Evolutionary conservation across 176 grass and related monocot species (phyloP).

Genomic region (Triticum timopheevii): DNA sequence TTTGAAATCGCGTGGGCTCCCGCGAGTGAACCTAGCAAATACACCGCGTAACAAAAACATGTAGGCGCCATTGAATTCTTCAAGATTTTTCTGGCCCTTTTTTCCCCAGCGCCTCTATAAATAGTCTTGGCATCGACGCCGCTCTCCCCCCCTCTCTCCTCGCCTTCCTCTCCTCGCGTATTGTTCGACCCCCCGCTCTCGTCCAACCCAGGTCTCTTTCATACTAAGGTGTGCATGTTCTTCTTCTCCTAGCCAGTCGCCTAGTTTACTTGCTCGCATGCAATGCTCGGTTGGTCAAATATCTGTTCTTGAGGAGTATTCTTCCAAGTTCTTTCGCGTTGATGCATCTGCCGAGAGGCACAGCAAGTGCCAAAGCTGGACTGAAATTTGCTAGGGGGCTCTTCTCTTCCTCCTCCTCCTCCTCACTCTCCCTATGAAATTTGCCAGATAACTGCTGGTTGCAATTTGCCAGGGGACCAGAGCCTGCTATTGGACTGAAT

Average conservation of each 20-base stretch:
- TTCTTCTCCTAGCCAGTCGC: not conserved
- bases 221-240: constrained; percentile 34
- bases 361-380: not conserved
- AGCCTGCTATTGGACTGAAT: not conserved
- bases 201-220: not conserved
- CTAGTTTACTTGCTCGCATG: constrained; percentile 7
- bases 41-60: constrained; percentile 4
- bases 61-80: constrained; percentile 38
- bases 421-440: not conserved
- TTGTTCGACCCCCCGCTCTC: not conserved
- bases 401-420: not conserved
- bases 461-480: not conserved
- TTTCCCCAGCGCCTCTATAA: constrained; percentile 32
- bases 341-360: constrained; percentile 12
- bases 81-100: constrained; percentile 26
- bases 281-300: constrained; percentile 2
- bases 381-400: not conserved
- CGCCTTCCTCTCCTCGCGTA: constrained; percentile 11
- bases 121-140: constrained; percentile 27
- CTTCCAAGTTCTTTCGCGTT: not conserved
- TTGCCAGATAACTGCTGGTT: not conserved
- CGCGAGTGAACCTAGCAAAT: constrained; percentile 21
- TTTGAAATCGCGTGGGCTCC: not conserved
- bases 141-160: constrained; percentile 33
- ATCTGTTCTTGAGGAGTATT: not conserved